Evolutionary conservation across 1,139 yeast species (phyloP).

Genomic region (Kodamaea suecica): DNA sequence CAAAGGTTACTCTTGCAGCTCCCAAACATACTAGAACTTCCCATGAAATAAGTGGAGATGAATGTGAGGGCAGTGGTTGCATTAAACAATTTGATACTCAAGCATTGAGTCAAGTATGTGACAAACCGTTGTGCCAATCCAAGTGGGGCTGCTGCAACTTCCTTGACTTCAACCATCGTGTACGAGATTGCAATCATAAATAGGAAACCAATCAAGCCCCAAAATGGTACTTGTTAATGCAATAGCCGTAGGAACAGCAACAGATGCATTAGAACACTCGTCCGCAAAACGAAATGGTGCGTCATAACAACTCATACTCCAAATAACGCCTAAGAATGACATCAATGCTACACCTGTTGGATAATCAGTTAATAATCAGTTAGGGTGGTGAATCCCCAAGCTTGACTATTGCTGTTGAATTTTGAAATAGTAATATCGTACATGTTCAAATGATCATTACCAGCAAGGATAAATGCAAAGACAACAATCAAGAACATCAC

Average conservation of each 20-base stretch:
- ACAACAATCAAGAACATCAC: constrained; percentile 51
- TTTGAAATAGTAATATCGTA: constrained; percentile 31
- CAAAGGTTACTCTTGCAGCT: constrained; percentile 64
- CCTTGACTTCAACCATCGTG: constrained; percentile 52
- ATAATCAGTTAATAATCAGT: constrained; percentile 67
- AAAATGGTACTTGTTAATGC: constrained; percentile 60
- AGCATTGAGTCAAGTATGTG: constrained; percentile 52
- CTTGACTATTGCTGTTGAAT: constrained; percentile 48
- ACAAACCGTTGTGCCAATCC: constrained; percentile 68
- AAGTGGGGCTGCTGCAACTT: constrained; percentile 46
- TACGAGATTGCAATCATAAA: constrained; percentile 65
- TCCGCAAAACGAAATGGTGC: constrained; percentile 72
- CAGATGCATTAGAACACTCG: constrained; percentile 62
- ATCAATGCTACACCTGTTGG: constrained; percentile 61
- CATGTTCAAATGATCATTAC: constrained; percentile 38
- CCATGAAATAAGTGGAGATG: constrained; percentile 61
- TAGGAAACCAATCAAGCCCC: constrained; percentile 58
- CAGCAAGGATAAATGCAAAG: constrained; percentile 55
- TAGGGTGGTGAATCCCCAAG: constrained; percentile 57
- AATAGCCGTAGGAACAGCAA: constrained; percentile 64
- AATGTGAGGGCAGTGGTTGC: constrained; percentile 57
- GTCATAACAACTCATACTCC: constrained; percentile 78
- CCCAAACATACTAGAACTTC: constrained; percentile 65
- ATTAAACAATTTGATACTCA: constrained; percentile 42
- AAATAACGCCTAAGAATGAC: constrained; percentile 62